Evolutionary conservation across 495 filamentous ascomycete genomes (phyloP).

Genomic region (Podospora anserina): DNA sequence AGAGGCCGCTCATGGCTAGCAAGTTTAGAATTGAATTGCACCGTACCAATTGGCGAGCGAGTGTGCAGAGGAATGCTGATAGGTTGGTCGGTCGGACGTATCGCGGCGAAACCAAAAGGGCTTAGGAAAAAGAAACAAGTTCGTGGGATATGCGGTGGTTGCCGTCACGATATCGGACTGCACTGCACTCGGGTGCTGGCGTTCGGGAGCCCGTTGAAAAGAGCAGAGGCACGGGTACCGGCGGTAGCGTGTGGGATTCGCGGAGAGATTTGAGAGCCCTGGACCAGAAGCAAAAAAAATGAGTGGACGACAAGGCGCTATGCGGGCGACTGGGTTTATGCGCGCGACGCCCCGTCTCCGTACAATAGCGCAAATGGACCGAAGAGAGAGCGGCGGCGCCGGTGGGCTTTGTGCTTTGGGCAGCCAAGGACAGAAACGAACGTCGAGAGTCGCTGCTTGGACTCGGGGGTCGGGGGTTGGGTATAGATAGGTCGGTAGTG

Average conservation of each 20-base stretch:
- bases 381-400: constrained; percentile 8
- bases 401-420: background rate
- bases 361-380: background rate
- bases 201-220: background rate
- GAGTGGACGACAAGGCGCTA: background rate
- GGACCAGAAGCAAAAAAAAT: constrained; percentile 4
- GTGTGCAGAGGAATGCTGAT: background rate
- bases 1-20: background rate
- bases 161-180: constrained; percentile 12
- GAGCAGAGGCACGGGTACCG: constrained; percentile 2
- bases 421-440: constrained; percentile 11
- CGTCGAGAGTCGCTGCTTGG: constrained; percentile 15
- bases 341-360: background rate
- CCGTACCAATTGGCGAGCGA: background rate
- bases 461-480: background rate
- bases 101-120: constrained; percentile 6
- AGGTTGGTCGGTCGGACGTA: constrained; percentile 1
- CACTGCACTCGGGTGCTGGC: constrained; percentile 12
- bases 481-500: constrained; percentile 4
- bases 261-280: background rate
- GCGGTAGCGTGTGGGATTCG: background rate
- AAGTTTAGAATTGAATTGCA: background rate
- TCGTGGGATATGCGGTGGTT: constrained; percentile 1
- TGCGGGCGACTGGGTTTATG: background rate
- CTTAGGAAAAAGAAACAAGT: background rate